phyloP scores from a whole-genome alignment of 805 yeast genomes.

The Cyberlindnera japonica region DNA sequence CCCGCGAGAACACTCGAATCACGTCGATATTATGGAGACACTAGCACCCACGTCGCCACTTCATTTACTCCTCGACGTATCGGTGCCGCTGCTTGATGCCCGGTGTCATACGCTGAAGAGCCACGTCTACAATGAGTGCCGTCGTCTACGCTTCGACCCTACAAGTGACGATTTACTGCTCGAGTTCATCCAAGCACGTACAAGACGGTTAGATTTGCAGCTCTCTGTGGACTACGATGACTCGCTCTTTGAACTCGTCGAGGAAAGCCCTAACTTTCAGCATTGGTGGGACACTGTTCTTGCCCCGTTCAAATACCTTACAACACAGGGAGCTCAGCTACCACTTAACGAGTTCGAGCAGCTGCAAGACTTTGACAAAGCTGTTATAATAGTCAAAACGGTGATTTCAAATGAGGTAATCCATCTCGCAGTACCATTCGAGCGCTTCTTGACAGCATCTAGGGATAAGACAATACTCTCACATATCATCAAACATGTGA shows the following conservation, averaged over 20 bases:
- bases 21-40: slow-evolving; percentile 3
- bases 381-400: slow-evolving; percentile 1
- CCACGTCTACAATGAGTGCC: slow-evolving; percentile 1
- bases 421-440: background rate
- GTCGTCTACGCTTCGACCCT: slow-evolving; percentile 4
- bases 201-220: slow-evolving; percentile 5
- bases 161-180: background rate
- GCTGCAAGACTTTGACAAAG: slow-evolving; percentile 2
- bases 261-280: slow-evolving; percentile 4
- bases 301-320: slow-evolving; percentile 29
- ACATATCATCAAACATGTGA: background rate
- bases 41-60: background rate
- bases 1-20: background rate
- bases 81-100: slow-evolving; percentile 4
- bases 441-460: slow-evolving; percentile 2
- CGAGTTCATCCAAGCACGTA: slow-evolving; percentile 13
- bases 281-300: slow-evolving; percentile 29
- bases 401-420: background rate
- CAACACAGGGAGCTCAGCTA: background rate
- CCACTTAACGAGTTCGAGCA: slow-evolving; percentile 3
- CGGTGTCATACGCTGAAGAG: slow-evolving; percentile 2
- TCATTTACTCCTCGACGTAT: slow-evolving; percentile 6
- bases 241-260: slow-evolving; percentile 22
- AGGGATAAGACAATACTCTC: background rate
- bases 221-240: slow-evolving; percentile 13